phyloP scores from a whole-genome alignment of 2,329 filamentous ascomycete genomes.

The Talaromyces piceae region DNA sequence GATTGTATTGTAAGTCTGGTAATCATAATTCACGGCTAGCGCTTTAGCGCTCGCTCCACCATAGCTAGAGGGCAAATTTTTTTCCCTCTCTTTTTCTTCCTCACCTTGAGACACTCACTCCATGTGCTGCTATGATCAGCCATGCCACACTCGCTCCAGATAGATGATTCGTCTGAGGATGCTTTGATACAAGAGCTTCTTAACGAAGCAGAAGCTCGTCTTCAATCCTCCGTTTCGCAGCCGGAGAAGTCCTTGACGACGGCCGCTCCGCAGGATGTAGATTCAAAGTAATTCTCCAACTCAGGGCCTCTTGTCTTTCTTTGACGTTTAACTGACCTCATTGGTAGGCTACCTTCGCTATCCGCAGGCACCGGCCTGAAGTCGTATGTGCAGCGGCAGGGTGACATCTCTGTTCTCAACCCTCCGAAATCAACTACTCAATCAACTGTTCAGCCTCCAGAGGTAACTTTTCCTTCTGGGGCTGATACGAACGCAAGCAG shows the following conservation, averaged over 20 bases:
- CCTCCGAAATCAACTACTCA: slow-evolving; percentile 41
- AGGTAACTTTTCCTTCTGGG: slow-evolving; percentile 1
- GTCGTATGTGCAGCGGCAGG: slow-evolving; percentile 48
- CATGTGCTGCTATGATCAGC: slow-evolving; percentile 3
- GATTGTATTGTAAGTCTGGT: neutral
- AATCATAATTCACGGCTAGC: neutral
- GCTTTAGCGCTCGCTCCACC: too few species aligned
- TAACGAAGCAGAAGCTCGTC: slow-evolving; percentile 53
- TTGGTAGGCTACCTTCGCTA: slow-evolving; percentile 44
- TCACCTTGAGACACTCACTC: neutral
- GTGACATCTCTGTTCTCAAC: slow-evolving; percentile 49
- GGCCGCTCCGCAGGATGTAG: slow-evolving; percentile 5
- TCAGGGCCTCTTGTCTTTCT: neutral
- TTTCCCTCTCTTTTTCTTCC: neutral
- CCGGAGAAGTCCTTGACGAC: slow-evolving; percentile 13
- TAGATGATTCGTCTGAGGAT: slow-evolving; percentile 30
- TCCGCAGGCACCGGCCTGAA: slow-evolving; percentile 40
- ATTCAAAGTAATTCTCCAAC: neutral
- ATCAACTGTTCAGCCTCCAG: neutral
- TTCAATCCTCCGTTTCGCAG: slow-evolving; percentile 30
- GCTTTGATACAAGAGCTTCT: slow-evolving; percentile 58
- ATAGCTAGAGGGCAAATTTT: neutral
- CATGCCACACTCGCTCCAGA: neutral
- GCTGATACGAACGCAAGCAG: neutral
- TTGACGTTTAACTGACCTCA: slow-evolving; percentile 5